Conservation (phyloP, 164 flowering plant genomes). For the Liquidambar formosana region DNA sequence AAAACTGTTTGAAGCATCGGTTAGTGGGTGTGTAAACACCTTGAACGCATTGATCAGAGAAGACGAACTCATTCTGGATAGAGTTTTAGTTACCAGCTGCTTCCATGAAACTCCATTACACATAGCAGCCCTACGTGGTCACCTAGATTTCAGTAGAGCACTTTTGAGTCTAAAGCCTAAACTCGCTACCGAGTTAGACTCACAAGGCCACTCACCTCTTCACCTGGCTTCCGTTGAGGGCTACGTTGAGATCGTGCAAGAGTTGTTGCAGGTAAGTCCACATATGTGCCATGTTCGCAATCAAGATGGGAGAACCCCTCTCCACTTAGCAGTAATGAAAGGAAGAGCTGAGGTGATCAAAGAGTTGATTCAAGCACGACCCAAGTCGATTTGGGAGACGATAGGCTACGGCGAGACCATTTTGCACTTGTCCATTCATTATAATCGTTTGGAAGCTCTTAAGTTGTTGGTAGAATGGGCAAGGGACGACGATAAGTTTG, state of each 20-base stretch:
- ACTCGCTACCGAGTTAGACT: constrained; percentile 5
- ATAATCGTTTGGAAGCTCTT: constrained; percentile 14
- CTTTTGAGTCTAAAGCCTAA: constrained; percentile 4
- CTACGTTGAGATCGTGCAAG: constrained; percentile 4
- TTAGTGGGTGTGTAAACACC: neutral
- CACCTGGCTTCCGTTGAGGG: constrained; percentile 17
- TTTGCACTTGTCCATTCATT: constrained; percentile 15
- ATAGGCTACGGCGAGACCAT: constrained; percentile 2
- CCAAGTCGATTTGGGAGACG: neutral
- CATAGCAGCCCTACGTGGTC: constrained; percentile 10
- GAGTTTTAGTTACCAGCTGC: neutral
- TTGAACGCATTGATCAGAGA: constrained; percentile 7
- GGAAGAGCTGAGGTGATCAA: constrained; percentile 8
- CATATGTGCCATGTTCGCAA: neutral
- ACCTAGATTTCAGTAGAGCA: neutral
- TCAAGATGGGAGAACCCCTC: constrained; percentile 10
- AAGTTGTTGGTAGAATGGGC: constrained; percentile 6
- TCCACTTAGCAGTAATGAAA: constrained; percentile 11
- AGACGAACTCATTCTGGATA: constrained; percentile 5
- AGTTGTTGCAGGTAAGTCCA: neutral
- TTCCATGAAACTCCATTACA: constrained; percentile 8
- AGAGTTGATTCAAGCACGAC: neutral
- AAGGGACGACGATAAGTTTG: neutral
- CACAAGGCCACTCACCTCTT: neutral
- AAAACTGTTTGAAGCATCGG: no score